phyloP scores from a whole-genome alignment of 192 early-diverging fungal species.

The Linnemannia exigua region DNA sequence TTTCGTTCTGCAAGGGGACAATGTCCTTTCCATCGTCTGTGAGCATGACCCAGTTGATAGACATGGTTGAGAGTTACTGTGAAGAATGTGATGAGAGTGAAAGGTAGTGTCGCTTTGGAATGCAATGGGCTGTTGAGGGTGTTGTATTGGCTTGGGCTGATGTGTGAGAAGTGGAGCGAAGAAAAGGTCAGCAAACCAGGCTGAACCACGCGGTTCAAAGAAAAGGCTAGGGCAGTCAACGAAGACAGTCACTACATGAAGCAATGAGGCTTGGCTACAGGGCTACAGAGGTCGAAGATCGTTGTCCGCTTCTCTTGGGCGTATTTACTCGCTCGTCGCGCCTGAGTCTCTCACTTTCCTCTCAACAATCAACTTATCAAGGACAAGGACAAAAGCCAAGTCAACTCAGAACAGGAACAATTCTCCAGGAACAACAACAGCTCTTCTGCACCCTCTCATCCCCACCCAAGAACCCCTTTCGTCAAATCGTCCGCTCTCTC shows the following conservation, averaged over 20 bases:
- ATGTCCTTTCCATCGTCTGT: slow-evolving; percentile 45
- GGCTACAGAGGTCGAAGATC: too few relatives aligned
- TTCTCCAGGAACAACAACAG: too few relatives aligned
- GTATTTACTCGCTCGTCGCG: too few relatives aligned
- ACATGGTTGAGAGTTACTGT: slow-evolving; percentile 24
- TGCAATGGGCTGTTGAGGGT: background rate
- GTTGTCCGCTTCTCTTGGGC: too few relatives aligned
- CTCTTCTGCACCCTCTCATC: too few relatives aligned
- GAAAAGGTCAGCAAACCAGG: background rate
- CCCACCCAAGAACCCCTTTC: background rate
- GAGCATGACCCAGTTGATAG: slow-evolving; percentile 56
- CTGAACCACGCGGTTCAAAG: background rate
- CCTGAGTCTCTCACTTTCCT: too few relatives aligned
- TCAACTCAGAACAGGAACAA: too few relatives aligned
- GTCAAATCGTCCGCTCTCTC: background rate
- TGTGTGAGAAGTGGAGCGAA: background rate
- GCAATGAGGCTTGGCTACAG: too few relatives aligned
- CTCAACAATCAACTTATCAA: too few relatives aligned
- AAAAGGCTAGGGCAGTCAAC: background rate
- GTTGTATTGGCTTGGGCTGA: background rate
- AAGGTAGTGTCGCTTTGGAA: background rate
- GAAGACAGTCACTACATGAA: background rate
- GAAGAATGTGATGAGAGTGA: background rate
- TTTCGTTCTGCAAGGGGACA: slow-evolving; percentile 43
- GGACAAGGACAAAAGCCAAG: too few relatives aligned